These are phyloP conservation scores for Eimeria necatrix DNA, from an alignment of 169 alveolate genomes.

Conservation along the genomic window DNA sequence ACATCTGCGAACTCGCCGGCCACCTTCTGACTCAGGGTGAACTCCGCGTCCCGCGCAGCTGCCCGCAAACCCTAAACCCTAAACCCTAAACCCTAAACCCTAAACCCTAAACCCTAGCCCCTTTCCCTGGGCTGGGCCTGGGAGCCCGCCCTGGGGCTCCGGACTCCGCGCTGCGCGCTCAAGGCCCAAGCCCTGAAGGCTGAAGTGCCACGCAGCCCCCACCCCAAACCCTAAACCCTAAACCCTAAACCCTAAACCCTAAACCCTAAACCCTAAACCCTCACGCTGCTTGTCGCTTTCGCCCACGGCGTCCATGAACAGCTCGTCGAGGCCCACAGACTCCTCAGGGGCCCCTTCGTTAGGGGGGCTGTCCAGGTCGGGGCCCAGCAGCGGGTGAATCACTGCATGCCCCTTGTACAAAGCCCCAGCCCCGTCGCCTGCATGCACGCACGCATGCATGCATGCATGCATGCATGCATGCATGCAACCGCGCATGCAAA, in stretches of 20 bases:
- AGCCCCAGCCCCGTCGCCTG: conserved; percentile 1
- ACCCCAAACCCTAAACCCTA: too few relatives aligned
- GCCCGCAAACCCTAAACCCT: background rate
- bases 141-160: too few relatives aligned
- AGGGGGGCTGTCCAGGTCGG: conserved; percentile 39
- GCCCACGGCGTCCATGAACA: conserved; percentile 44
- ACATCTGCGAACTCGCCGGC: conserved; percentile 91
- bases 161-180: too few relatives aligned
- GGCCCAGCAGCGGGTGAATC: conserved; percentile 53
- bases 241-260: too few relatives aligned
- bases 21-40: conserved; percentile 83
- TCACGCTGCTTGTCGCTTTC: conserved; percentile 16
- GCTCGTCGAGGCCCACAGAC: conserved; percentile 51
- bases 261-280: background rate
- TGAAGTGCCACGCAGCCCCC: background rate
- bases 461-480: too few relatives aligned
- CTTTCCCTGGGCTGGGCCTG: too few relatives aligned
- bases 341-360: conserved; percentile 49
- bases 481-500: too few relatives aligned
- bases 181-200: background rate
- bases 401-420: conserved; percentile 66
- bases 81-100: background rate
- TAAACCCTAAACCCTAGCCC: too few relatives aligned
- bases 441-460: background rate
- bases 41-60: conserved; percentile 21